phyloP scores from a whole-genome alignment of 2,329 filamentous ascomycete genomes.

The Cercospora sp. region DNA sequence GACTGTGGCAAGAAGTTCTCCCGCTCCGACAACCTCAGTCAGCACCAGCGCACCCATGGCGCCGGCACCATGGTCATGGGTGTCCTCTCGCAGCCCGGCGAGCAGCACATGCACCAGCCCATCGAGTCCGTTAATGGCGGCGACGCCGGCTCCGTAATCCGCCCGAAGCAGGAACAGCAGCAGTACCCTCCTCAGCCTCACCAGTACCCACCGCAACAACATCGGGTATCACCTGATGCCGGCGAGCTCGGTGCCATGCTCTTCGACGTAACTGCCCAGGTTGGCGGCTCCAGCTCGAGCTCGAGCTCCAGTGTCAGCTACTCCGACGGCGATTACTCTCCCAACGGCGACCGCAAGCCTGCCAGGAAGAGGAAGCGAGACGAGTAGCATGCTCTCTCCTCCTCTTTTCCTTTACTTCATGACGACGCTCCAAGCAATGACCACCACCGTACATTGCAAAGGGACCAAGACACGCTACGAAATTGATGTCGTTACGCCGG shows the following conservation, averaged over 20 bases:
- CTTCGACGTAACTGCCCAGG: slow-evolving; percentile 72
- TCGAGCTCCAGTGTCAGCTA: slow-evolving; percentile 43
- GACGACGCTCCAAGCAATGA: slow-evolving; percentile 13
- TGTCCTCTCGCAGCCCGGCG: slow-evolving; percentile 55
- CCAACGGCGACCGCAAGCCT: slow-evolving; percentile 37
- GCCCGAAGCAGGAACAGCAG: slow-evolving; percentile 38
- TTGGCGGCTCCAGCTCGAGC: slow-evolving; percentile 58
- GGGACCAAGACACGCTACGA: slow-evolving; percentile 16
- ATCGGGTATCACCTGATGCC: slow-evolving; percentile 53
- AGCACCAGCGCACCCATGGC: slow-evolving; percentile 92
- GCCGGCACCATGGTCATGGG: slow-evolving; percentile 89
- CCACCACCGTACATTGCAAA: slow-evolving; percentile 11
- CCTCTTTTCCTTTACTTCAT: slow-evolving; percentile 7
- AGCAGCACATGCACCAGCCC: slow-evolving; percentile 35
- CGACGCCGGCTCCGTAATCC: slow-evolving; percentile 38
- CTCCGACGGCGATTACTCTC: slow-evolving; percentile 33
- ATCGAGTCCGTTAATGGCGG: slow-evolving; percentile 40
- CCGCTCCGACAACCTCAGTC: slow-evolving; percentile 92
- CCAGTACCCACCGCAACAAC: slow-evolving; percentile 26
- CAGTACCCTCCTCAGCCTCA: slow-evolving; percentile 27
- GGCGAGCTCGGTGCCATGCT: slow-evolving; percentile 72
- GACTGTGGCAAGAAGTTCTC: slow-evolving; percentile 99
- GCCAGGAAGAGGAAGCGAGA: slow-evolving; percentile 47
- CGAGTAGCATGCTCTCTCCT: slow-evolving; percentile 35
- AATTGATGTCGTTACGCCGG: slow-evolving; percentile 21